Percentiles rank a stretch among this genome's conserved stretches.
Evolutionary conservation across 208 protist genomes (phyloP).

Genomic region (Angomonas desouzai): DNA sequence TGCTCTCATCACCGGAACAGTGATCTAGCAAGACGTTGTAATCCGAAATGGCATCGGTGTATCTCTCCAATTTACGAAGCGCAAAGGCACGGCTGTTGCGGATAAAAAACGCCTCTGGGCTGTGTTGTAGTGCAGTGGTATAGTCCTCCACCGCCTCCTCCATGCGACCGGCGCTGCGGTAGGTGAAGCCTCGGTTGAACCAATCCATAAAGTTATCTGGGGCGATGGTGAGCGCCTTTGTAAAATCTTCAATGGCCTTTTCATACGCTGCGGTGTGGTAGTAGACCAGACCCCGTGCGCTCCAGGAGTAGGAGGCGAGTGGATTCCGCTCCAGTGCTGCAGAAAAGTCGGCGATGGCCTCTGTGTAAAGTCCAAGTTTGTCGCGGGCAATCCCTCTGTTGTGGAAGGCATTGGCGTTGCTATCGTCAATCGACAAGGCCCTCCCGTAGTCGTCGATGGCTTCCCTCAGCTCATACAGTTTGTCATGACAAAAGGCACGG

Average conservation of each 20-base stretch:
- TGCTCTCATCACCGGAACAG: conserved; percentile 21
- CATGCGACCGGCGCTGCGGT: conserved; percentile 59
- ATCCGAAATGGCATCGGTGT: conserved; percentile 42
- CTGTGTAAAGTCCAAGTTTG: conserved; percentile 50
- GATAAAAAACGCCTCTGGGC: conserved; percentile 23
- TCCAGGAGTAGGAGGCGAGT: conserved; percentile 59
- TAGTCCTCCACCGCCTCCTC: conserved; percentile 74
- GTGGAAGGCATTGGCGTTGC: conserved; percentile 78
- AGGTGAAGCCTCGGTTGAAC: conserved; percentile 71
- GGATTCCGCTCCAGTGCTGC: conserved; percentile 49
- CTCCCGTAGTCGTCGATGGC: conserved; percentile 72
- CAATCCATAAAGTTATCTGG: conserved; percentile 56
- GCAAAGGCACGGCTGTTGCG: conserved; percentile 60
- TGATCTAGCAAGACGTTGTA: conserved; percentile 53
- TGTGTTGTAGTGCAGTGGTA: conserved; percentile 35
- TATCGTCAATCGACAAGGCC: conserved; percentile 65
- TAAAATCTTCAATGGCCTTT: conserved; percentile 64
- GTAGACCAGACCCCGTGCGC: conserved; percentile 72
- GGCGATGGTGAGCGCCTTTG: conserved; percentile 49
- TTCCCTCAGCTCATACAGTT: conserved; percentile 48
- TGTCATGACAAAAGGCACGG: conserved; percentile 86
- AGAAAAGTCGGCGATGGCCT: conserved; percentile 80
- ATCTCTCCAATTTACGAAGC: conserved; percentile 63
- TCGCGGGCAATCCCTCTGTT: conserved; percentile 79
- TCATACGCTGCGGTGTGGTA: conserved; percentile 55